phyloP scores from a whole-genome alignment of 1,284 basidiomycete genomes.

The Takashimella koratensis region DNA sequence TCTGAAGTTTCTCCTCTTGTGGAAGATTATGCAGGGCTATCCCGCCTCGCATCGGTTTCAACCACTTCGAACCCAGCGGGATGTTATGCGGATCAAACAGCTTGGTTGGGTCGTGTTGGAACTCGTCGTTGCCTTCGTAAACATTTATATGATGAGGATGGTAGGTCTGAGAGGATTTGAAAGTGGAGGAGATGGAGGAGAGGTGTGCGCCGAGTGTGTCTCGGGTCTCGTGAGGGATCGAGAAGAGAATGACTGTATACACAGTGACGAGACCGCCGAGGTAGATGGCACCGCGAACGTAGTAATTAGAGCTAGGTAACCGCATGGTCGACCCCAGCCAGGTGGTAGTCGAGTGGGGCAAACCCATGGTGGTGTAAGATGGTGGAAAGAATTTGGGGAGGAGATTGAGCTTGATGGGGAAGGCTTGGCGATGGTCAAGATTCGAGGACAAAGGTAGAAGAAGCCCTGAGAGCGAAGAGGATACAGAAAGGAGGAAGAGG shows the following conservation, averaged over 20 bases:
- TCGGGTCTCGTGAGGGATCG: not conserved
- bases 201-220: not conserved
- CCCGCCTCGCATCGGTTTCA: not conserved
- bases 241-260: not conserved
- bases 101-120: not conserved
- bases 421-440: too few species aligned
- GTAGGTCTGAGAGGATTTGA: not conserved
- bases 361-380: too few species aligned
- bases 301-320: not conserved
- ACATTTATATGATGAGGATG: too few species aligned
- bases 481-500: too few species aligned
- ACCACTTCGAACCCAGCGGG: not conserved
- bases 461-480: too few species aligned
- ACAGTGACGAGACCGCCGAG: not conserved
- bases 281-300: not conserved
- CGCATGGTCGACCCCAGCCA: too few species aligned
- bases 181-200: too few species aligned
- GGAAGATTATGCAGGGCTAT: not conserved
- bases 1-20: not conserved
- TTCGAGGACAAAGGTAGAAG: too few species aligned
- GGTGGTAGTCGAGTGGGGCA: too few species aligned
- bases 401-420: too few species aligned
- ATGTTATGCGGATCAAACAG: not conserved
- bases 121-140: too few species aligned
- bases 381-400: too few species aligned